Evolutionary conservation across 179 eudicot genomes (phyloP), one percentile per base, ranked within the genome.

Genomic region (Actinidia polygama): DNA sequence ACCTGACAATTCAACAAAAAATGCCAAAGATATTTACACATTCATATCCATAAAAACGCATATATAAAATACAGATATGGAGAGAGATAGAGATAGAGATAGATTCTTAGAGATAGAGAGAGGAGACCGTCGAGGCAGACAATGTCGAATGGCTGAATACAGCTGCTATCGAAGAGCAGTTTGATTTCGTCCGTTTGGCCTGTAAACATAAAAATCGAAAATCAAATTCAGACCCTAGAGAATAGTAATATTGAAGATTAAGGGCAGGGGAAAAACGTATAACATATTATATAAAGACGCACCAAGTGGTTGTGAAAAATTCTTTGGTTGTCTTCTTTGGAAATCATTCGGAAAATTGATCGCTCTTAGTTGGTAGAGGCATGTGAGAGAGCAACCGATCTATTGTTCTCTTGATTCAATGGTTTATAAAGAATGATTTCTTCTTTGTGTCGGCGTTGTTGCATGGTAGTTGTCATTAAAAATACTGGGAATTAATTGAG

Each of bases 1-100:
- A 83, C 86, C 87, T 85, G 61, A 21, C 63, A 73, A 50, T 66
- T 23, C 9, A 70, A n/a, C 3, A 59, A 50, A n/a, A 62, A 51
- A 36, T 30, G n/a, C 16, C 11, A 72, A 4, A 71, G 9, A 23
- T 3, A 83, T 3, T 23, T 24, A 51, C 12, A 51, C 10, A n/a
- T 26, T 14, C 10, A 61, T 11, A 36, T 14, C n/a, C 5, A 46
- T 4, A 71, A 10, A 62, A 1, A 55, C 4, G 15, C 5, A 57
- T 4, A 53, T 49, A 30, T 7, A 64, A 64, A 40, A 64, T 64
- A 23, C 18, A 7, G 11, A 66, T 24, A 26, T 14, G 4, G 14
- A 57, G 61, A 10, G 18, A 19, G 24, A 14, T n/a, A 71, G 58
- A 51, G 78, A 53, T 47, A 55, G 69, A 59, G 80, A n/a, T n/a